Evolutionary conservation across 1,284 basidiomycete species (phyloP), one percentile per base, ranked within the genome.

Genomic region (Vanrija sp.): DNA sequence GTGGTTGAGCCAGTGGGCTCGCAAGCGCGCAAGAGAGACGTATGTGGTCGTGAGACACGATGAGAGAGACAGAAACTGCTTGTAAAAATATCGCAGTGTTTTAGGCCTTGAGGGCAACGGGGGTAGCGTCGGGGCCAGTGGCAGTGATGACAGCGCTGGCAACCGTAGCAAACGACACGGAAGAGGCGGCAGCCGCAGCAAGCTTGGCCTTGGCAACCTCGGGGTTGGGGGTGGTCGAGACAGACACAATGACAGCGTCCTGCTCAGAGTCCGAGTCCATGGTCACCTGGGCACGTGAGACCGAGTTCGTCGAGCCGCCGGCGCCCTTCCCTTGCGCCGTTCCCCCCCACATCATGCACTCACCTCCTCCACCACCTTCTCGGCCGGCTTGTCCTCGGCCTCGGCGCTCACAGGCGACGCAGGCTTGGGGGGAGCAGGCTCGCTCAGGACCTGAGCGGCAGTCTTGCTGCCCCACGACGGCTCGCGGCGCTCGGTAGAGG

Each of bases 381-480:
- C 57, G 34, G 49, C 55, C 25, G 58, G 43, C 50, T 54, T 60
- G 21, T 50, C 61, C 50, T 65, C 62, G 34, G 39, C 51, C 28
- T 49, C 57, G 25, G 57, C 59, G 18, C 34, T 34, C 12, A 34
- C 34, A 14, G 34, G 34, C 9, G 66, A 25, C 43, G 28, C 47
- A 12, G 72, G 61, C 63, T 72, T 72, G 51, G 61, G 57, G 25
- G 75, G 74, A 10, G 76, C 76, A 43, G 76, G 76, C 23, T 67
- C 74, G 25, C 65, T 67, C 45, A 78, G 61, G 18, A 78, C 73
- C 62, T 78, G 75, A 47, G 76, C 75, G 25, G 74, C 76, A 9
- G 76, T 77, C 68, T 76, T 75, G 39, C 34, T 29, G 46, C 61
- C 61, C 60, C 64, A 65, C 44, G 57, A 55, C n/a, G 61, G 55